Evolutionary conservation across 139 green algal genomes (phyloP).

Genomic region (Chlorella sp.): DNA sequence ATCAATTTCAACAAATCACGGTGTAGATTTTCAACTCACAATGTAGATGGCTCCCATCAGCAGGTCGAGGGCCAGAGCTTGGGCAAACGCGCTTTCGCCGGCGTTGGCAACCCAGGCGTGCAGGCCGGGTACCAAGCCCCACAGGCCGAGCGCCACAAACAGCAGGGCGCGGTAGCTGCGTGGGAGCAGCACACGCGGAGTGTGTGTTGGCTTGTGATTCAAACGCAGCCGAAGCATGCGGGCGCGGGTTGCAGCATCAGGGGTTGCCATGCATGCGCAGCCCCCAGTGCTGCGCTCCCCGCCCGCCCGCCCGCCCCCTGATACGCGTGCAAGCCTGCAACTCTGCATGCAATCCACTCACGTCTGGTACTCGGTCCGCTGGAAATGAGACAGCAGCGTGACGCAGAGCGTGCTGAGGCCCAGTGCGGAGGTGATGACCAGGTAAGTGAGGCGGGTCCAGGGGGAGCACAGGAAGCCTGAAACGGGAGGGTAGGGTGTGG

Average conservation of each 20-base stretch:
- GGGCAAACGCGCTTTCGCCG: not conserved
- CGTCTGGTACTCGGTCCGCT: slow-evolving; percentile 65
- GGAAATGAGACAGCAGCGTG: slow-evolving; percentile 75
- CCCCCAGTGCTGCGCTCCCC: too few species aligned
- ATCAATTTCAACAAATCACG: too few species aligned
- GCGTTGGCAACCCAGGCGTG: slow-evolving; percentile 59
- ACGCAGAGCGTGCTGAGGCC: slow-evolving; percentile 71
- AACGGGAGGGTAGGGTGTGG: too few species aligned
- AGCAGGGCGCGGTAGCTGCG: slow-evolving; percentile 64
- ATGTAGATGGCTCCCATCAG: slow-evolving; percentile 91
- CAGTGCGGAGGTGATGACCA: slow-evolving; percentile 70
- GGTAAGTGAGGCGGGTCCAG: slow-evolving; percentile 77
- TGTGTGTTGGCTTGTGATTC: too few species aligned
- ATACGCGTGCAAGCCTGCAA: too few species aligned
- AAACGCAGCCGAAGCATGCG: too few species aligned
- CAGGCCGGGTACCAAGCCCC: slow-evolving; percentile 79
- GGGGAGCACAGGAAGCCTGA: slow-evolving; percentile 87
- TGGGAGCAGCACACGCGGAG: too few species aligned
- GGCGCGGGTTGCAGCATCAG: too few species aligned
- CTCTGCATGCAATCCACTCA: too few species aligned
- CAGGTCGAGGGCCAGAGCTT: slow-evolving; percentile 66
- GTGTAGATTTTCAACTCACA: slow-evolving; percentile 38
- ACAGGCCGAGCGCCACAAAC: slow-evolving; percentile 82
- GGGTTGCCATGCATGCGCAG: too few species aligned
- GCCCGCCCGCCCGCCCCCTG: too few species aligned